Evolutionary conservation across 345 rosid species (phyloP), one percentile per base, ranked within the genome.

Genomic region (Microthlaspi erraticum): DNA sequence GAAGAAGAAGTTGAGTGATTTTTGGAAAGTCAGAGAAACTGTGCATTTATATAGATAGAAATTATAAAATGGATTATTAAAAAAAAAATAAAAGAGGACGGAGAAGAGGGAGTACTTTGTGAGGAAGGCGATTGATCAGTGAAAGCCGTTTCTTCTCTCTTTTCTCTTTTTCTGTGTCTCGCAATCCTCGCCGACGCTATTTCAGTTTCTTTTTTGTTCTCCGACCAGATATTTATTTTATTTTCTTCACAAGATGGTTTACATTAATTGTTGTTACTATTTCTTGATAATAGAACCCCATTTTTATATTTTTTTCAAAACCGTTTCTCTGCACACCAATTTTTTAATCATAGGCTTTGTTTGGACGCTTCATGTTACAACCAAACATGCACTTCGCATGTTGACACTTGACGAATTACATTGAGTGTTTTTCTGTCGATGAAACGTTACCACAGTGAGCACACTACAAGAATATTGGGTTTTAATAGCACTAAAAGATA

Each of bases 11-110:
- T 8, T 49, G 44, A 75, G 59, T 75, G 74, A 18, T 61, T 52
- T 52, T 0, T 53, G 29, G 54, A 70, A 48, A 70, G 70, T 61
- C 53, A 55, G 75, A 70, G 45, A 69, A 48, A 12, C 39, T 62
- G 66, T 49, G 46, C 7, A 48, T 69, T 63, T 76, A 76, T 76
- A 76, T 49, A 33, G 5, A 36, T 12, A 42, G 45, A 6, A 6
- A 36, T 36, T 36, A 23, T 2, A 23, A 23, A 23, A 23, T 7
- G 6, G 5, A 3, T 16, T 26, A n/a, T 3, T 23, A 1, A 29
- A 1, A 7, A 18, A 0, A 57, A 11, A 17, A 3, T 7, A 5
- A 39, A 67, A 11, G 4, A 12, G 62, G 46, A 36, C 57, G 58
- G 32, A 72, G 55, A 54, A 16, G 14, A 33, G 34, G 18, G 26